Conservation (phyloP, 2,329 filamentous ascomycete species). For the Arthrinium phaeospermum region DNA sequence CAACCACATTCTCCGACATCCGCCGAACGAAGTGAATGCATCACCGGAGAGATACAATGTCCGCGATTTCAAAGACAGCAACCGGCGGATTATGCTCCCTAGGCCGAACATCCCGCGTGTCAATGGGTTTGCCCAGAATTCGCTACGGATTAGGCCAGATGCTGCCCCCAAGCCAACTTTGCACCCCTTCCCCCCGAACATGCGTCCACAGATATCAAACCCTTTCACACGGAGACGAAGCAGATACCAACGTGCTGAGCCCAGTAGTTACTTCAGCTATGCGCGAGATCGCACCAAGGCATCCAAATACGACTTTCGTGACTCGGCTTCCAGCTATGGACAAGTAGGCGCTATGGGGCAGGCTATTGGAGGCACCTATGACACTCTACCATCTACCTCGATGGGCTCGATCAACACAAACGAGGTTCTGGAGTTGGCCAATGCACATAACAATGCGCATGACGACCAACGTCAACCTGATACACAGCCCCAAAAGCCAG, state of each 20-base stretch:
- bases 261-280: conserved; percentile 21
- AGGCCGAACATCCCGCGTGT: conserved; percentile 7
- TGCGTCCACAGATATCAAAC: conserved; percentile 25
- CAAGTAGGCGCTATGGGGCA: conserved; percentile 16
- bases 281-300: conserved; percentile 27
- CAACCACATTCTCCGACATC: conserved; percentile 31
- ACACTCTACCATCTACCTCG: conserved; percentile 2
- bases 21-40: not conserved
- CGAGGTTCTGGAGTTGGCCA: not conserved
- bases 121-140: conserved; percentile 29
- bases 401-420: conserved; percentile 8
- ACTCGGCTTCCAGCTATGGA: conserved; percentile 30
- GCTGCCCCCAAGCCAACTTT: conserved; percentile 13
- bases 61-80: conserved; percentile 27
- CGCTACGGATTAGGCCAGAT: conserved; percentile 24
- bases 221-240: conserved; percentile 26
- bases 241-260: conserved; percentile 22
- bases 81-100: conserved; percentile 23
- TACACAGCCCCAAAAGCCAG: not conserved
- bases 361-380: not conserved
- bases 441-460: not conserved
- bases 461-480: not conserved
- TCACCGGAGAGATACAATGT: not conserved
- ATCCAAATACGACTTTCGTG: conserved; percentile 37
- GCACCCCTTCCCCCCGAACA: conserved; percentile 4